Evolutionary conservation across 2,329 filamentous ascomycete genomes (phyloP).

Genomic region (Calycina marina): DNA sequence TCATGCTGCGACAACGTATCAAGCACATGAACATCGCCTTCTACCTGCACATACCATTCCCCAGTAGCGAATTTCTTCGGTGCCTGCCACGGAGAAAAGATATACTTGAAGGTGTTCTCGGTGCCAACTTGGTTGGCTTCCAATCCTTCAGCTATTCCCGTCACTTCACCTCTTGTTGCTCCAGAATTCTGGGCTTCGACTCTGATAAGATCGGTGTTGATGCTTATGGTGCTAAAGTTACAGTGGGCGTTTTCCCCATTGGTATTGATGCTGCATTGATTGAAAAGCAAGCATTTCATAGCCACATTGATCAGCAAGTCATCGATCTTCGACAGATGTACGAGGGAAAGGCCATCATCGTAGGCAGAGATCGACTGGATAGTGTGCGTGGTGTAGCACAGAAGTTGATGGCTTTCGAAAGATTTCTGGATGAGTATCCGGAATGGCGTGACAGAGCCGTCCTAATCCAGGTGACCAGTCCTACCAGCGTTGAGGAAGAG

Average conservation of each 20-base stretch:
- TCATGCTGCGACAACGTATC: conserved; percentile 70
- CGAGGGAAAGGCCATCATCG: conserved; percentile 84
- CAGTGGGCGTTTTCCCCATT: conserved; percentile 87
- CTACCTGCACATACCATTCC: conserved; percentile 88
- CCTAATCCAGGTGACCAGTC: conserved; percentile 87
- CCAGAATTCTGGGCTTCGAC: conserved; percentile 77
- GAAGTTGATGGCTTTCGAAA: conserved; percentile 87
- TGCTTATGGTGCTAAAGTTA: conserved; percentile 75
- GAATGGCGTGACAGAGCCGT: conserved; percentile 89
- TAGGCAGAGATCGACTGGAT: conserved; percentile 86
- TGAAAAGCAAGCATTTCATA: conserved; percentile 57
- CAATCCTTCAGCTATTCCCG: conserved; percentile 91
- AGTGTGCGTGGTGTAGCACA: conserved; percentile 88
- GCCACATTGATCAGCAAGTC: conserved; percentile 55
- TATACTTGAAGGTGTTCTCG: conserved; percentile 75
- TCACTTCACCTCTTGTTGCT: conserved; percentile 90
- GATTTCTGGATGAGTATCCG: conserved; percentile 79
- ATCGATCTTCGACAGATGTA: conserved; percentile 62
- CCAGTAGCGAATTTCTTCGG: conserved; percentile 87
- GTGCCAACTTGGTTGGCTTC: conserved; percentile 86
- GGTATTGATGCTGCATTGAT: conserved; percentile 82
- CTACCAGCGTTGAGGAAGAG: conserved; percentile 65
- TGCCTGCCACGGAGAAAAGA: conserved; percentile 82
- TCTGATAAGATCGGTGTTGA: conserved; percentile 77
- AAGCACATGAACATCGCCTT: conserved; percentile 90